phyloP scores from a whole-genome alignment of 805 yeast genomes.

The Starmerella vaccinii region DNA sequence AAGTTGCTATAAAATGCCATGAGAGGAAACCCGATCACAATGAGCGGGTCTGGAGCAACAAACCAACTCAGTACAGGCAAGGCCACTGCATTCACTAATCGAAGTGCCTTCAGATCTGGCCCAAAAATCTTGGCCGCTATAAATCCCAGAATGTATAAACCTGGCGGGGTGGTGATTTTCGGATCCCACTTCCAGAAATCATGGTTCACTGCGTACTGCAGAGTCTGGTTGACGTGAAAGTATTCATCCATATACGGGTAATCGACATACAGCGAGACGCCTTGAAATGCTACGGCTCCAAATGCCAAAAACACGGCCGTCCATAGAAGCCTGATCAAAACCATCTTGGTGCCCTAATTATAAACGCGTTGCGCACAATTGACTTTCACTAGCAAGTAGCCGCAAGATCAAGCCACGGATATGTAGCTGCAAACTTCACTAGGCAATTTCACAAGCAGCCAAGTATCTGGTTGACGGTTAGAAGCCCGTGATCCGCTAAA shows the following conservation, averaged over 20 bases:
- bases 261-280: constrained; percentile 19
- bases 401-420: neutral
- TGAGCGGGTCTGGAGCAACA: constrained; percentile 15
- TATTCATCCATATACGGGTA: constrained; percentile 51
- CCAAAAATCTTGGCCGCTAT: constrained; percentile 22
- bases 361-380: neutral
- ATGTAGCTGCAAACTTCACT: too few relatives aligned
- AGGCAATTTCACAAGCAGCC: too few relatives aligned
- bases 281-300: neutral
- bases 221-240: constrained; percentile 77
- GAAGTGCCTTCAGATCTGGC: constrained; percentile 31
- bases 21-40: constrained; percentile 52
- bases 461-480: too few relatives aligned
- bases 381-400: neutral
- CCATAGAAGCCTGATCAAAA: neutral
- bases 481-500: too few relatives aligned
- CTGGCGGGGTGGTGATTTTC: constrained; percentile 96
- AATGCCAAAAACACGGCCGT: neutral
- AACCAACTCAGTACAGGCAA: constrained; percentile 4
- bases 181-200: constrained; percentile 66
- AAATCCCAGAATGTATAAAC: constrained; percentile 45
- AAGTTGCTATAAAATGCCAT: constrained; percentile 61
- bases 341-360: neutral
- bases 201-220: constrained; percentile 46
- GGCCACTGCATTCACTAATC: constrained; percentile 48